Percentiles rank a stretch among this genome's conserved stretches.
phyloP scores from a whole-genome alignment of 139 green algal species.

The Chlamydomonas applanata region DNA sequence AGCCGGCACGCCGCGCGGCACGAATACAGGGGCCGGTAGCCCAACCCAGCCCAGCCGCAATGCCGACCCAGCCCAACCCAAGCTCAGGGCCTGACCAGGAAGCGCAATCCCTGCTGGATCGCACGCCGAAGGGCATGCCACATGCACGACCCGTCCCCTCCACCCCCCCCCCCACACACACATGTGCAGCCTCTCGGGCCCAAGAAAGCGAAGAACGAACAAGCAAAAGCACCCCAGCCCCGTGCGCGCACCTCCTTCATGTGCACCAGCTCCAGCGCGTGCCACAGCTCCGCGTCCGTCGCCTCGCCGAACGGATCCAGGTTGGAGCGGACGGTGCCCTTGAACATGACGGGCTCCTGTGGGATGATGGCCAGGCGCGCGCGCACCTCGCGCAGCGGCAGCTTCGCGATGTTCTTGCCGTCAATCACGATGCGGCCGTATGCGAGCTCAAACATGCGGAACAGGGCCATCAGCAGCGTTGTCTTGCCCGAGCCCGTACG shows the following conservation, averaged over 20 bases:
- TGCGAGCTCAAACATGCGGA: conserved; percentile 79
- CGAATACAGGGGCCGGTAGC: too few relatives aligned
- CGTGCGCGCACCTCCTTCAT: conserved; percentile 21
- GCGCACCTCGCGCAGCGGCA: conserved; percentile 56
- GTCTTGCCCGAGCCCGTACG: conserved; percentile 77
- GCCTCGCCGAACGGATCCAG: conserved; percentile 64
- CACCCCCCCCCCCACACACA: too few relatives aligned
- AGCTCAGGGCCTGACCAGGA: too few relatives aligned
- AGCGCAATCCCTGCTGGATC: too few relatives aligned
- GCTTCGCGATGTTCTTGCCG: conserved; percentile 66
- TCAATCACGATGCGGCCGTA: conserved; percentile 77
- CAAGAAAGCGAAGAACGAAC: too few relatives aligned
- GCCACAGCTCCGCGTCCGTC: conserved; percentile 70
- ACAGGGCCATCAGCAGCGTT: conserved; percentile 75
- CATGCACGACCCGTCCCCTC: too few relatives aligned
- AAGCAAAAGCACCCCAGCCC: too few relatives aligned
- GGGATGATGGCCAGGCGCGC: conserved; percentile 67
- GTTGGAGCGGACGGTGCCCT: conserved; percentile 76
- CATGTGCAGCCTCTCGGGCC: too few relatives aligned
- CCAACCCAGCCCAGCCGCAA: too few relatives aligned
- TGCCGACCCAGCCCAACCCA: neutral
- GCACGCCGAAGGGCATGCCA: too few relatives aligned
- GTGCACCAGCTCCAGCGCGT: conserved; percentile 52
- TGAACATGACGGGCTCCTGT: conserved; percentile 77
- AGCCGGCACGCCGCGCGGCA: too few relatives aligned